Conservation (phyloP, 1,284 basidiomycete genomes). For the Acaromyces ingoldii region DNA sequence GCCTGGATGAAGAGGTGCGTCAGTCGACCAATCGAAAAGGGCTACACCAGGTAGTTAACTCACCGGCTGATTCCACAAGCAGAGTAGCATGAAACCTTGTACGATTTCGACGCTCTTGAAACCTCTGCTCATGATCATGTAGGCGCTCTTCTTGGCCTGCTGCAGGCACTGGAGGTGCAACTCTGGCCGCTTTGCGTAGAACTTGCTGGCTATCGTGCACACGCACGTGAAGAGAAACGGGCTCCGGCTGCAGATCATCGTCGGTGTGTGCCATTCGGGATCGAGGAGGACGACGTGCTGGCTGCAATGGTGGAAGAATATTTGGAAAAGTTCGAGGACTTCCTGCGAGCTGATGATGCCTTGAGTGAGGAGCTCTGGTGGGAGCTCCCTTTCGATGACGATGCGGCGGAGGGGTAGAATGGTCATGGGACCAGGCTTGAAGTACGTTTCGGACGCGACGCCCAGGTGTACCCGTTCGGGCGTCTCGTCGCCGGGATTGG, state of each 20-base stretch:
- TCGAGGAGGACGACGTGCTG: slow-evolving; percentile 43
- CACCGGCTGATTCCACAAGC: slow-evolving; percentile 51
- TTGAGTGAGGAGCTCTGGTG: slow-evolving; percentile 75
- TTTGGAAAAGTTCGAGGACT: slow-evolving; percentile 81
- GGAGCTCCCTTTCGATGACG: slow-evolving; percentile 79
- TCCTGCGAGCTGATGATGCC: slow-evolving; percentile 73
- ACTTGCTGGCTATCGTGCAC: slow-evolving; percentile 86
- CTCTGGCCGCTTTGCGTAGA: slow-evolving; percentile 76
- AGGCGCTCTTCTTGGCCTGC: slow-evolving; percentile 84
- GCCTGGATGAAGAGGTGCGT: no score
- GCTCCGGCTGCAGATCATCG: slow-evolving; percentile 46
- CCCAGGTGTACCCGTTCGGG: slow-evolving; percentile 56
- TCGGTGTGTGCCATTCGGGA: slow-evolving; percentile 50
- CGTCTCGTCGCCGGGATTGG: background rate
- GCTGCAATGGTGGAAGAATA: slow-evolving; percentile 62
- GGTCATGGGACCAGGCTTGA: slow-evolving; percentile 71
- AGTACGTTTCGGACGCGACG: slow-evolving; percentile 85
- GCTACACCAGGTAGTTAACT: no score
- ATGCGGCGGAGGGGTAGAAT: slow-evolving; percentile 62
- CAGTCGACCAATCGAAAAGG: no score
- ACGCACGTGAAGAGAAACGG: slow-evolving; percentile 56
- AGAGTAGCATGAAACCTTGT: slow-evolving; percentile 52
- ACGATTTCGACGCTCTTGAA: slow-evolving; percentile 84
- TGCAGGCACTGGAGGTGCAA: slow-evolving; percentile 75
- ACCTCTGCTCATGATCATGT: slow-evolving; percentile 58